Base-by-base conservation (phyloP, 2,329 filamentous ascomycete species). In the Neonectria sp. region DNA sequence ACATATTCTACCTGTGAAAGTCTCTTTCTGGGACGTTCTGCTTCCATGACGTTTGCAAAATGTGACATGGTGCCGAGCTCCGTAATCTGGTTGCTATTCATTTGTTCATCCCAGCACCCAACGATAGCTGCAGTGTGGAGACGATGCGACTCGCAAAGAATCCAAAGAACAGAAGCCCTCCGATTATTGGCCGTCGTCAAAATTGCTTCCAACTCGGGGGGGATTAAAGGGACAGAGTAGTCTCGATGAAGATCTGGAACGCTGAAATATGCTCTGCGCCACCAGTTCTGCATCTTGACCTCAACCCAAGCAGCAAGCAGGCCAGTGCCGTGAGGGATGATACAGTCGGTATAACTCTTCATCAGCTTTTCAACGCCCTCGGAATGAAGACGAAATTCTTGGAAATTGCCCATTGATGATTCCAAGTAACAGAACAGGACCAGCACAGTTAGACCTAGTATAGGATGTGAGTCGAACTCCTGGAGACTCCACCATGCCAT, bases 331-430 rank as follows among this genome's bases (percentile, higher is more conserved):
- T 17, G 25, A 1, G 37, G 25, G 5, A 53, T n/a, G 15, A 21
- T 11, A 3, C 33, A 24, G 2, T 6, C 31, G 2, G 45, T 31
- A 3, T 63, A 46, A 21, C 6, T 21, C 17, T 59, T 25, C 0
- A 60, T 63, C 6, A 70, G 53, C 0, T 35, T 67, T 2, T 63
- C 37, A 3, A 63, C 45, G 2, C 61, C 73, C 1, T 55, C 31
- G 0, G 67, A 70, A 37, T 75, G 73, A 3, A 73, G 13, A 3
- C 56, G 40, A 46, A 72, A 75, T 11, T 59, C 65, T 6, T 48
- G 49, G n/a, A 75, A 75, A 13, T 70, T 72, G 2, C 73, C 73
- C 72, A 74, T 73, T 3, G 71, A 74, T 0, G 71, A 72, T 27
- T 75, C 73, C 21, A 71, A 49, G 15, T 70, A 68, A n/a, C 72